phyloP scores from a whole-genome alignment of 2,329 filamentous ascomycete genomes.

The Pseudogymnoascus sp. region DNA sequence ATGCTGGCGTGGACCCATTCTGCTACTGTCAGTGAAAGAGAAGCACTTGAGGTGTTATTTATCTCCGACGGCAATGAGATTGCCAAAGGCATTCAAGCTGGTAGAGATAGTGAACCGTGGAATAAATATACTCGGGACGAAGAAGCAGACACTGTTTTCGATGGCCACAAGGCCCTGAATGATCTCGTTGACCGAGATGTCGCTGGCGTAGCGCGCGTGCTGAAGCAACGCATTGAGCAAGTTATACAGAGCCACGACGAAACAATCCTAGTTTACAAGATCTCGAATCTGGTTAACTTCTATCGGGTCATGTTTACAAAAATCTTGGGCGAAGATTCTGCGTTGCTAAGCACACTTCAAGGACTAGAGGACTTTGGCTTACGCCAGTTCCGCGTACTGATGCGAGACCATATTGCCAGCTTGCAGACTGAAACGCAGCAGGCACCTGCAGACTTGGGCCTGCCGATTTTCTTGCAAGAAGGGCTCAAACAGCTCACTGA shows the following conservation, averaged over 20 bases:
- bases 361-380: constrained; percentile 70
- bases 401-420: constrained; percentile 72
- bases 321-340: constrained; percentile 62
- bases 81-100: constrained; percentile 71
- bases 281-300: constrained; percentile 83
- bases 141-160: constrained; percentile 56
- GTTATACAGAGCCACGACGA: constrained; percentile 91
- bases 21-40: constrained; percentile 84
- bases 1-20: constrained; percentile 98
- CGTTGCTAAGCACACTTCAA: constrained; percentile 54
- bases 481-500: constrained; percentile 70
- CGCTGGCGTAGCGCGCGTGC: constrained; percentile 69
- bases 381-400: constrained; percentile 72
- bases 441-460: constrained; percentile 64
- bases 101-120: constrained; percentile 81
- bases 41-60: constrained; percentile 87
- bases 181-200: constrained; percentile 84
- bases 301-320: constrained; percentile 81
- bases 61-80: constrained; percentile 87
- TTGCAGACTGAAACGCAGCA: constrained; percentile 67
- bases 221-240: constrained; percentile 86
- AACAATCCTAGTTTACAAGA: constrained; percentile 78
- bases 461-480: constrained; percentile 74
- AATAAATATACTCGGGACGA: constrained; percentile 46
- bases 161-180: constrained; percentile 74